Base-by-base conservation (phyloP, 2,329 filamentous ascomycete species). In the Hymenoscyphus infarciens region DNA sequence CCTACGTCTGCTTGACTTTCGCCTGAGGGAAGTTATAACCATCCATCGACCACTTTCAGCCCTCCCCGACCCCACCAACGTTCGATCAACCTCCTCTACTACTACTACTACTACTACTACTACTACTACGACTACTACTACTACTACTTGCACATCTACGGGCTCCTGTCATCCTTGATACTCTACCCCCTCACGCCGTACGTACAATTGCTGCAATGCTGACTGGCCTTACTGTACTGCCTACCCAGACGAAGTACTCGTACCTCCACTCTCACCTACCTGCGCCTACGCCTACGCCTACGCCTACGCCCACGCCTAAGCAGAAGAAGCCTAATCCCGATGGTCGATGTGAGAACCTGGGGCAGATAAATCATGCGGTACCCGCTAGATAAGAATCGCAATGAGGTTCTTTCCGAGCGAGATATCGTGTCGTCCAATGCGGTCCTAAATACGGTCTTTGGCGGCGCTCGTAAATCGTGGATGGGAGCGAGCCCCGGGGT, bases 381-480 rank as follows among this genome's bases (percentile, higher is more conserved):
- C 65, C 72, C 71, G 57, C 71, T 70, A 63, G 71, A 73, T 67
- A 74, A 71, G 66, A 69, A 70, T 57, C 64, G 64, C 42, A 64
- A 63, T 57, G 56, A 63, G 54, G 60, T 60, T 54, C 60, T 70
- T 57, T 69, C 69, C 5, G 71, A 72, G 25, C 66, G 66, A 38
- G 71, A 75, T 55, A 67, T 76, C 10, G 70, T 73, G 33, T 68
- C 70, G 2, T 72, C 74, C 11, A 76, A 76, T 68, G 70, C 67
- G 22, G 74, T 74, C 5, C 63, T 75, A 31, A 73, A 75, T 57
- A 65, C 72, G 8, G 63, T 75, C 42, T 71, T 75, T 57, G 72
- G 73, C 62, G 69, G 72, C 11, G 64, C 67, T 60, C 69, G 70
- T 62, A 75, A 73, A 61, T 68, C 73, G 60, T 76, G 74, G 74